phyloP scores from a whole-genome alignment of 495 filamentous ascomycete genomes.

The Penicillium ucsense region DNA sequence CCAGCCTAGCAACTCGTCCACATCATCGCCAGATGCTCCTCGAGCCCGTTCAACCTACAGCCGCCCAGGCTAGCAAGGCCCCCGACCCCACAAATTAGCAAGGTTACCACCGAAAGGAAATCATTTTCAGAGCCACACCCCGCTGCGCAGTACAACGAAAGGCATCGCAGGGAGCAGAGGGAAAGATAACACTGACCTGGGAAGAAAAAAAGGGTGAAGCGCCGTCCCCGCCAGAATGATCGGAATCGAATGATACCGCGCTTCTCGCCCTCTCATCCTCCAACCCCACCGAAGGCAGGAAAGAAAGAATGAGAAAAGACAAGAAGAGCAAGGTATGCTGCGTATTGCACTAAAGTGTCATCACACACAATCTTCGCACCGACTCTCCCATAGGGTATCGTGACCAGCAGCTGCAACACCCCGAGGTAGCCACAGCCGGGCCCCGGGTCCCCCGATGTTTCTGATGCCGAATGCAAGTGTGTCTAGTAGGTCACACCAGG shows the following conservation, averaged over 20 bases:
- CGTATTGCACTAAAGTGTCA: conserved; percentile 99
- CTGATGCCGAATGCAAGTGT: conserved; percentile 98
- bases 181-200: conserved; percentile 45
- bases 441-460: conserved; percentile 63
- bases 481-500: conserved; percentile 65
- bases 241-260: conserved; percentile 95
- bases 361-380: conserved; percentile 87
- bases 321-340: conserved; percentile 57
- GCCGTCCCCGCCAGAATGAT: conserved; percentile 85
- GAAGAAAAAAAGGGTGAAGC: conserved; percentile 53
- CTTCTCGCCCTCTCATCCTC: conserved; percentile 5
- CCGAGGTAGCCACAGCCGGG: not conserved
- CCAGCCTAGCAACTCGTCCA: too few species aligned
- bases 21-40: too few species aligned
- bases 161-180: conserved; percentile 1
- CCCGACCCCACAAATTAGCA: conserved; percentile 30
- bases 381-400: conserved; percentile 71
- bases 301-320: conserved; percentile 10
- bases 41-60: not conserved
- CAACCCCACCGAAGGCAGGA: too few species aligned
- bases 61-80: conserved; percentile 2
- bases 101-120: conserved; percentile 20
- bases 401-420: not conserved
- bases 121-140: conserved; percentile 19
- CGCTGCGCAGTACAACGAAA: conserved; percentile 6